These are phyloP conservation scores for Andrographis paniculata DNA, from an alignment of 305 asterid species.

Conservation along the genomic window DNA sequence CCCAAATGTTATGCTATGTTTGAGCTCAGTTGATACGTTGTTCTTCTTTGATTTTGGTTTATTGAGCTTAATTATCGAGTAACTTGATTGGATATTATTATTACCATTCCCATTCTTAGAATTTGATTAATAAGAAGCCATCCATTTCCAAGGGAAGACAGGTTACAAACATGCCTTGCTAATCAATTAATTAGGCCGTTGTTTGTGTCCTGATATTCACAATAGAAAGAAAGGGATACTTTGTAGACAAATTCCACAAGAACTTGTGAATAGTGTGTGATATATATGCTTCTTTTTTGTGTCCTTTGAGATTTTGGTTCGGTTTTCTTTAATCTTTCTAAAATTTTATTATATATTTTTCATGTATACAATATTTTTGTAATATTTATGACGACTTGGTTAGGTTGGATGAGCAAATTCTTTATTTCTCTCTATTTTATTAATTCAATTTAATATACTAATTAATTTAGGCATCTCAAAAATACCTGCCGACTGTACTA, in stretches of 20 bases:
- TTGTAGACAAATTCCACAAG: neutral
- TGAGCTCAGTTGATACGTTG: neutral
- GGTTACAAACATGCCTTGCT: too few species aligned
- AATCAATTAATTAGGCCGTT: neutral
- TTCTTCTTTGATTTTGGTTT: conserved; percentile 3
- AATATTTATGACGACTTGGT: too few species aligned
- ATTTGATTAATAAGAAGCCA: neutral
- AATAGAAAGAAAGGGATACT: neutral
- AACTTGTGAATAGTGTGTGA: neutral
- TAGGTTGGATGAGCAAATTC: too few species aligned
- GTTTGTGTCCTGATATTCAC: neutral
- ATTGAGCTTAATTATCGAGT: neutral
- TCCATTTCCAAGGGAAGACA: neutral
- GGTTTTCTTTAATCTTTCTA: neutral
- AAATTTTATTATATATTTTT: too few species aligned
- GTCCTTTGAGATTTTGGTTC: neutral
- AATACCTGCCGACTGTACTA: too few species aligned
- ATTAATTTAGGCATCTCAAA: too few species aligned
- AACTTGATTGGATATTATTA: too few species aligned
- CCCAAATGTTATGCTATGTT: conserved; percentile 23
- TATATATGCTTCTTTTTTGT: neutral
- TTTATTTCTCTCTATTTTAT: too few species aligned
- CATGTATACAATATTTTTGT: too few species aligned
- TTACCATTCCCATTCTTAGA: too few species aligned
- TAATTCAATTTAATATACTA: too few species aligned